These are phyloP conservation scores for Arabis alpina DNA, from an alignment of 345 rosid species.

Conservation along the genomic window DNA sequence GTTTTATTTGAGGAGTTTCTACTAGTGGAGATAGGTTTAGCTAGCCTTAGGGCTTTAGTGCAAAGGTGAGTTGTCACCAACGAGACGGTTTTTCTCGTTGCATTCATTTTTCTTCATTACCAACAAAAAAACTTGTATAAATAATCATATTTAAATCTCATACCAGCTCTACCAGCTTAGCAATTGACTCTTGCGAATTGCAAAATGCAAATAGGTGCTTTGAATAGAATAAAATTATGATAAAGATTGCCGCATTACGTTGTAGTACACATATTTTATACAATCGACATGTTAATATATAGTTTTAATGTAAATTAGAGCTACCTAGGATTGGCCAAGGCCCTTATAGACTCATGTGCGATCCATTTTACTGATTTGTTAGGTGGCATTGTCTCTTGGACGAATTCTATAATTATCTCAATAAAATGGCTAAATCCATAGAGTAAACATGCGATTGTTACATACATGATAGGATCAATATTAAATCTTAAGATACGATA, in stretches of 20 bases:
- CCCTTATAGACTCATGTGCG: conserved; percentile 43
- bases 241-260: conserved; percentile 34
- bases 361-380: conserved; percentile 36
- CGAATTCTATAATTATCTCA: conserved; percentile 1
- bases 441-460: no score
- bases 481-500: no score
- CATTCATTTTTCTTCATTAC: conserved; percentile 22
- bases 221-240: conserved; percentile 24
- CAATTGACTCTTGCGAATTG: conserved; percentile 39
- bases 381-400: conserved; percentile 33
- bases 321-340: conserved; percentile 24
- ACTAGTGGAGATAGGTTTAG: conserved; percentile 30
- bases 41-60: conserved; percentile 34
- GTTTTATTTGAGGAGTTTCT: conserved; percentile 29
- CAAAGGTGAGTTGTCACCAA: conserved; percentile 39
- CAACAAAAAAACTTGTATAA: conserved; percentile 18
- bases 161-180: conserved; percentile 18
- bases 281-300: conserved; percentile 32
- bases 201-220: conserved; percentile 40
- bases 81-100: conserved; percentile 33
- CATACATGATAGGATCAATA: no score
- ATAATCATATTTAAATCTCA: conserved; percentile 15
- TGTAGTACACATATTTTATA: conserved; percentile 34
- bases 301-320: conserved; percentile 16
- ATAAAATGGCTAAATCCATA: no score